Conservation (phyloP, 2,329 filamentous ascomycete genomes). For the Stenocarpella maydis region DNA sequence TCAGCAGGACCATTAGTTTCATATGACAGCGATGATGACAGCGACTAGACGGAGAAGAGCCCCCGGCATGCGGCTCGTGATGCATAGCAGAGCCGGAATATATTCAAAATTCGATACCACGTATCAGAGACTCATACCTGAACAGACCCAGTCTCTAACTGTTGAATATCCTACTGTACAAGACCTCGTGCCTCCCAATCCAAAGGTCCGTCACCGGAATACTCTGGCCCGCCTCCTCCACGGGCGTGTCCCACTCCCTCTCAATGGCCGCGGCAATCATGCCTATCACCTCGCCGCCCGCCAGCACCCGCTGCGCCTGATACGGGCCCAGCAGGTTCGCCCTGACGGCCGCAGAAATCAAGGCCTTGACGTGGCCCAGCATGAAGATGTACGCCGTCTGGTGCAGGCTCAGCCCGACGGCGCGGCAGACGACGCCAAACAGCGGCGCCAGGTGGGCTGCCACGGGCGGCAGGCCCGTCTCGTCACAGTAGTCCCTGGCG, state of each 20-base stretch:
- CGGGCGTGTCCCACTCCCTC: slow-evolving; percentile 63
- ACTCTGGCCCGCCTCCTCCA: slow-evolving; percentile 76
- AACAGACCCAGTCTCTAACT: slow-evolving; percentile 57
- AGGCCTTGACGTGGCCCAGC: slow-evolving; percentile 77
- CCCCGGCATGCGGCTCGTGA: background rate
- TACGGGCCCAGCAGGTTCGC: slow-evolving; percentile 83
- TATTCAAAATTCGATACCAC: background rate
- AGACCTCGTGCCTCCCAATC: slow-evolving; percentile 81
- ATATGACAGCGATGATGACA: slow-evolving; percentile 82
- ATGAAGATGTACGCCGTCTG: slow-evolving; percentile 80
- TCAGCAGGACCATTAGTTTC: slow-evolving; percentile 78
- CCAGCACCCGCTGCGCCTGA: slow-evolving; percentile 78
- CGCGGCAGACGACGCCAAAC: slow-evolving; percentile 70
- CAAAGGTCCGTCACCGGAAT: slow-evolving; percentile 84
- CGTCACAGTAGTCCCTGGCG: slow-evolving; percentile 22
- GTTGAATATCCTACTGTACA: slow-evolving; percentile 89
- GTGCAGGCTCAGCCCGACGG: slow-evolving; percentile 66
- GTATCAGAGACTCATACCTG: background rate
- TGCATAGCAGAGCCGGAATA: background rate
- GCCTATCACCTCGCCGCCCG: slow-evolving; percentile 63
- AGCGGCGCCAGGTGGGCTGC: slow-evolving; percentile 76
- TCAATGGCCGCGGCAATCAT: slow-evolving; percentile 66
- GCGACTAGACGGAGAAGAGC: slow-evolving; percentile 21
- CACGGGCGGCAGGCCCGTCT: slow-evolving; percentile 49
- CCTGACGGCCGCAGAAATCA: slow-evolving; percentile 79